Percentiles rank a stretch among this genome's conserved stretches.
Conservation (phyloP, 2,329 filamentous ascomycete genomes). For the Westerdykella ornata region DNA sequence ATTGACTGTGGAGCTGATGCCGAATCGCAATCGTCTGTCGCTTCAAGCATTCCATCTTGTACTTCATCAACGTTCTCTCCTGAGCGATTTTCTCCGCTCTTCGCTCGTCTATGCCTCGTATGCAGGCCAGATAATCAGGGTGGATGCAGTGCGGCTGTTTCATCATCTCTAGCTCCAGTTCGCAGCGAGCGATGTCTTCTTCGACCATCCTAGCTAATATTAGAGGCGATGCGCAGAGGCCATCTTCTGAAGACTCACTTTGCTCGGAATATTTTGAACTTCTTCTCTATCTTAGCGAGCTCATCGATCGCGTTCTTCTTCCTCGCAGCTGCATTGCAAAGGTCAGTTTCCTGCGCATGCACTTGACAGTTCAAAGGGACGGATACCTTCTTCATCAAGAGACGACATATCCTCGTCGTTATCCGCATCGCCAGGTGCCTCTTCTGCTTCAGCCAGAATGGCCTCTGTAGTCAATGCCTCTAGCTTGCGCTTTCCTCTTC, state of each 20-base stretch:
- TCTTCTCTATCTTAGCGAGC: constrained; percentile 73
- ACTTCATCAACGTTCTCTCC: constrained; percentile 65
- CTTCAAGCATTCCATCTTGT: constrained; percentile 63
- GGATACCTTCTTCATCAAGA: constrained; percentile 35
- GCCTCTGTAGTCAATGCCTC: constrained; percentile 33
- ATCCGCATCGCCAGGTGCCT: constrained; percentile 44
- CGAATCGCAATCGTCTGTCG: constrained; percentile 72
- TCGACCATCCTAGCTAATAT: constrained; percentile 65
- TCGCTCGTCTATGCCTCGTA: constrained; percentile 76
- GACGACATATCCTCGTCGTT: constrained; percentile 37
- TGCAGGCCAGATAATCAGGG: constrained; percentile 84
- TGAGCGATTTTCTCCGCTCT: constrained; percentile 72
- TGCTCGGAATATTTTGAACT: constrained; percentile 80
- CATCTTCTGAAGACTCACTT: constrained; percentile 47
- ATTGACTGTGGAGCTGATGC: constrained; percentile 82
- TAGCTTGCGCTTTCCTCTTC: constrained; percentile 50
- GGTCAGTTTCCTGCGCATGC: neutral
- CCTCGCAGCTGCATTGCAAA: constrained; percentile 54
- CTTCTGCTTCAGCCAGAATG: constrained; percentile 59
- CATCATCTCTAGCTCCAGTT: constrained; percentile 58
- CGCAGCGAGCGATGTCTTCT: constrained; percentile 75
- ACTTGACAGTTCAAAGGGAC: neutral
- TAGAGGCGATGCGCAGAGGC: constrained; percentile 14
- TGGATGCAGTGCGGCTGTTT: constrained; percentile 60
- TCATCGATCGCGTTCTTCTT: constrained; percentile 76